Evolutionary conservation across 495 filamentous ascomycete species (phyloP), one percentile per base, ranked within the genome.

Genomic region (Hyphodiscus hymeniophilus): DNA sequence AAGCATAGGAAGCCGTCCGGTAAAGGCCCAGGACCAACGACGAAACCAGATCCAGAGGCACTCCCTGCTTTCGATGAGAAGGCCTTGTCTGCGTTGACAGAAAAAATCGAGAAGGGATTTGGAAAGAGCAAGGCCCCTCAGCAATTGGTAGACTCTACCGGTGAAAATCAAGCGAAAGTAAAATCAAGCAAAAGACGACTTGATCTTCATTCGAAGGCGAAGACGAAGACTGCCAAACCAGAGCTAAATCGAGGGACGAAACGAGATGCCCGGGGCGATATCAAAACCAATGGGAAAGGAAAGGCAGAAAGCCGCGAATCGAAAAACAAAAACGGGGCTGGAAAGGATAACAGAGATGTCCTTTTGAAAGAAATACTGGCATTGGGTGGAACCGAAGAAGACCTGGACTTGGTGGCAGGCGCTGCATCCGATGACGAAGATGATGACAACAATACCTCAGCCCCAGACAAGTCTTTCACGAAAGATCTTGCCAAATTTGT

Each of bases 331-430:
- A 60, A 68, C 41, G 63, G 66, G 23, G 48, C 34, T 3, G 49
- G 36, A 15, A 56, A 48, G 4, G 26, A 50, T 12, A 38, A 34
- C 50, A 60, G 50, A 63, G 47, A 32, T 3, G 28, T 62, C 10
- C 64, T 86, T 28, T 71, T 85, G 24, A 75, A 82, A 52, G 87
- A 90, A 55, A 87, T 94, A 52, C 60, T 79, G 45, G 82, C 80
- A 17, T 71, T 94, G 32, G 87, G 87, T 16, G 87, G 87, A 18
- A 84, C 82, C 22, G 76, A 87, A 59, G 82, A 86, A 21, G 85
- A 90, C 58, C 62, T 82, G 33, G 76, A 83, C 38, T 65, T 89
- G 30, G 66, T 90, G 38, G 77, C 68, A 13, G 60, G 61, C 44
- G 53, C 54, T 7, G 56, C 61, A 20, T 57, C 59, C 0, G 57